Percentiles rank a stretch among this genome's conserved stretches.
Conservation (phyloP, 1,284 basidiomycete genomes). For the Heterobasidion occidentale region DNA sequence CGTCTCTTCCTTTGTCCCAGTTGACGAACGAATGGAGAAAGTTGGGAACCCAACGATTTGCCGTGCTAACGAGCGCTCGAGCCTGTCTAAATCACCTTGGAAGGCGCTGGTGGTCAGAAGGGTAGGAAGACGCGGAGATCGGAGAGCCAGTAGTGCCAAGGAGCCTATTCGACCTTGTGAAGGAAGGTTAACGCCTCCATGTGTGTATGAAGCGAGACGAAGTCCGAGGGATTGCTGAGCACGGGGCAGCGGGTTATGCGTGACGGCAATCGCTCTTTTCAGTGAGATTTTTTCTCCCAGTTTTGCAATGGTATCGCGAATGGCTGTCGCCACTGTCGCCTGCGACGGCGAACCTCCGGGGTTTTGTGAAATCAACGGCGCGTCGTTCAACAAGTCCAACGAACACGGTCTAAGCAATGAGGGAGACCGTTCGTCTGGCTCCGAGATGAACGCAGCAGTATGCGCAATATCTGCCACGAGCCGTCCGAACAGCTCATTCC, state of each 20-base stretch:
- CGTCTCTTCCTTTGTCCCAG: slow-evolving; percentile 41
- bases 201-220: slow-evolving; percentile 75
- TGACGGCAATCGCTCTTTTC: slow-evolving; percentile 64
- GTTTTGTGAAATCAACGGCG: slow-evolving; percentile 56
- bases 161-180: slow-evolving; percentile 67
- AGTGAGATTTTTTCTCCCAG: slow-evolving; percentile 89
- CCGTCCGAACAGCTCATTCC: slow-evolving; percentile 78
- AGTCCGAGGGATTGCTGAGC: slow-evolving; percentile 35
- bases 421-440: slow-evolving; percentile 31
- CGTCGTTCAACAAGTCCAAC: slow-evolving; percentile 52
- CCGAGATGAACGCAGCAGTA: slow-evolving; percentile 77
- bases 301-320: slow-evolving; percentile 76
- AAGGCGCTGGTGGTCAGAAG: slow-evolving; percentile 39
- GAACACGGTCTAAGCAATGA: slow-evolving; percentile 33
- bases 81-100: slow-evolving; percentile 45
- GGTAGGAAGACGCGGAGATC: slow-evolving; percentile 34
- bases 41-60: slow-evolving; percentile 88
- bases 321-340: slow-evolving; percentile 63
- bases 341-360: slow-evolving; percentile 23
- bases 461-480: slow-evolving; percentile 81
- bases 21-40: slow-evolving; percentile 35
- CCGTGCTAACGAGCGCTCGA: slow-evolving; percentile 74
- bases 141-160: slow-evolving; percentile 58
- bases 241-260: slow-evolving; percentile 45
- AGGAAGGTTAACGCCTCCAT: slow-evolving; percentile 45